A percentile compares a stretch with the other conserved stretches of the same genome.
These are phyloP conservation scores for Paramecium tetraurelia DNA, from an alignment of 73 alveolate species.

Conservation along the genomic window DNA sequence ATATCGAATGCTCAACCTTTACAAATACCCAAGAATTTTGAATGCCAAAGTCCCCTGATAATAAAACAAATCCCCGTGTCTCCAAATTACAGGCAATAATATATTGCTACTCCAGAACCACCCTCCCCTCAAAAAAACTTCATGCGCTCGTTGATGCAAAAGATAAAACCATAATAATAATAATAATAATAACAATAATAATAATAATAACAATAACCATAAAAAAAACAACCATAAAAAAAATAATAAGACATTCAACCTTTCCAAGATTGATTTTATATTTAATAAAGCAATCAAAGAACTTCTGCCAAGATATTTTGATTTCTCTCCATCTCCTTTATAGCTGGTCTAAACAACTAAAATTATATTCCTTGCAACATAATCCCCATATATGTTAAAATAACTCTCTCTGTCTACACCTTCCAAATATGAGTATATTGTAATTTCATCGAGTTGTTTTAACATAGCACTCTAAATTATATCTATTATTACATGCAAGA, in stretches of 20 bases:
- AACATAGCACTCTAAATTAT: not conserved
- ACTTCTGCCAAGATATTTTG: not conserved
- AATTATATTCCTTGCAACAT: not conserved
- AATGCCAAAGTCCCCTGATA: not conserved
- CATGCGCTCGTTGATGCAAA: not conserved
- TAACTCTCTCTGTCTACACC: not conserved
- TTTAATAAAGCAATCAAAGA: not conserved
- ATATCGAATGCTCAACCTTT: not conserved
- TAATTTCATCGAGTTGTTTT: not conserved
- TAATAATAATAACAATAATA: not conserved
- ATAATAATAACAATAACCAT: not conserved
- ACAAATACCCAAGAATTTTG: not conserved
- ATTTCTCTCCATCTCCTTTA: not conserved
- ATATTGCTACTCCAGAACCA: not conserved
- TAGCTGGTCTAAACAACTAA: conserved; percentile 13
- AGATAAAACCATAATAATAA: not conserved
- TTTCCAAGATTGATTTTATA: not conserved
- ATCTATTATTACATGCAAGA: not conserved
- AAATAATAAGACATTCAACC: not conserved
- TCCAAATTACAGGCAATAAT: not conserved
- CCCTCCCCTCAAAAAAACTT: not conserved
- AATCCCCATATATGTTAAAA: not conserved
- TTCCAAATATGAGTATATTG: conserved; percentile 13
- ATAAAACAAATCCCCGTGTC: not conserved
- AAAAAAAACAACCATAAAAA: not conserved